Conservation (phyloP, 306 rosid species). For the Vigna mungo region DNA sequence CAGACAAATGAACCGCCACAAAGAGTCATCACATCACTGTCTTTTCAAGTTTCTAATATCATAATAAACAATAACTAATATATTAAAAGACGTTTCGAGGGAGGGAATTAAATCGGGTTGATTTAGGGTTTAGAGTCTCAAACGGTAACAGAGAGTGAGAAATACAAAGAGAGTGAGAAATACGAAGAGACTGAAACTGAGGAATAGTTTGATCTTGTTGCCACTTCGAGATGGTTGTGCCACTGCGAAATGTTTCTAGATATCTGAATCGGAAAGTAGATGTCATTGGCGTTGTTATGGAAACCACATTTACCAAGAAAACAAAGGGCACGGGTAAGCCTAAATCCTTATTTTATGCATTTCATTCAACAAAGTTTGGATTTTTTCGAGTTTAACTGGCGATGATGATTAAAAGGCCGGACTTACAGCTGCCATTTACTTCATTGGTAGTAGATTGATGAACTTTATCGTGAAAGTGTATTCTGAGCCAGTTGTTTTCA, state of each 20-base stretch:
- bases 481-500: constrained; percentile 62
- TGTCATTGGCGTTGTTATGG: constrained; percentile 47
- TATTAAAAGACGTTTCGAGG: too few relatives aligned
- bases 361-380: not conserved
- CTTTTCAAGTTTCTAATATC: too few relatives aligned
- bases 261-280: constrained; percentile 53
- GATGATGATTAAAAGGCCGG: constrained; percentile 90
- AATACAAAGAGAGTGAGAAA: not conserved
- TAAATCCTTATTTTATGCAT: not conserved
- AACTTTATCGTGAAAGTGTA: constrained; percentile 61
- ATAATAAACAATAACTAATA: too few relatives aligned
- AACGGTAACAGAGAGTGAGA: too few relatives aligned
- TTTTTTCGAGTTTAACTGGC: constrained; percentile 51
- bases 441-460: constrained; percentile 87
- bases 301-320: constrained; percentile 55
- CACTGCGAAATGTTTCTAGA: constrained; percentile 51
- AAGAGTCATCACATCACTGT: too few relatives aligned
- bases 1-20: too few relatives aligned
- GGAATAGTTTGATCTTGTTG: too few relatives aligned
- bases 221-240: too few relatives aligned
- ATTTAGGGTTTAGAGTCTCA: too few relatives aligned
- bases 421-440: constrained; percentile 64
- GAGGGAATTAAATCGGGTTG: not conserved
- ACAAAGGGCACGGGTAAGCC: constrained; percentile 68
- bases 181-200: constrained; percentile 31